Base-by-base conservation (phyloP, 1,284 basidiomycete species). In the Acaromyces ingoldii region DNA sequence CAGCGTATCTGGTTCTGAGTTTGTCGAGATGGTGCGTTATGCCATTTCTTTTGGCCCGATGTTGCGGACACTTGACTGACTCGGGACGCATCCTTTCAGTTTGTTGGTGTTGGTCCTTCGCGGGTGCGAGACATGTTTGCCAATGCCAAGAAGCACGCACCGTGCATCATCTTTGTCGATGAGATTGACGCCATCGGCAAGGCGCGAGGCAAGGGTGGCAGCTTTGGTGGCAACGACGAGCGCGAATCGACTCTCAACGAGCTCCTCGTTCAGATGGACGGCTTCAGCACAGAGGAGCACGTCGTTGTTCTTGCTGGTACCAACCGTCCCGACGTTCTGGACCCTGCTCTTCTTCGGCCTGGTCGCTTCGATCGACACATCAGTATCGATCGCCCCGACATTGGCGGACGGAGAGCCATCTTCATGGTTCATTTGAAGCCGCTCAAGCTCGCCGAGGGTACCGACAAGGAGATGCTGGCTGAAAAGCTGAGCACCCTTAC, bases 221-320 rank as follows among this genome's bases (percentile, higher is more conserved):
- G 81, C 59, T 85, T 93, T 66, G 92, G 93, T 51, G 93, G 93
- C 19, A 97, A 97, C 77, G 93, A 98, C 75, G 93, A 99, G 77
- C 86, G 95, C 42, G 95, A 99, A 78, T 90, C 89, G 11, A 99
- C 93, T 17, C 83, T 99, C 58, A 98, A 98, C 77, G 95, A 99
- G 78, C 81, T 99, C 15, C 81, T 99, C 56, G 93, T 98, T 40
- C 93, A 99, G 80, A 98, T 99, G 93, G 93, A 99, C 77, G 93
- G 93, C 33, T 98, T 99, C 78, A 87, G 87, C 39, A 93, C 91
- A 11, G 85, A 89, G 62, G 90, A 97, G 77, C 91, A 97, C 72
- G 85, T 98, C 59, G 93, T 98, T 51, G 88, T 99, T 15, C 83
- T 98, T 33, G 91, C 95, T 0, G 93, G 95, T 64, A 98, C 95